Base-by-base conservation (phyloP, 768 basidiomycete genomes). In the Rhizopogon roseolus region DNA sequence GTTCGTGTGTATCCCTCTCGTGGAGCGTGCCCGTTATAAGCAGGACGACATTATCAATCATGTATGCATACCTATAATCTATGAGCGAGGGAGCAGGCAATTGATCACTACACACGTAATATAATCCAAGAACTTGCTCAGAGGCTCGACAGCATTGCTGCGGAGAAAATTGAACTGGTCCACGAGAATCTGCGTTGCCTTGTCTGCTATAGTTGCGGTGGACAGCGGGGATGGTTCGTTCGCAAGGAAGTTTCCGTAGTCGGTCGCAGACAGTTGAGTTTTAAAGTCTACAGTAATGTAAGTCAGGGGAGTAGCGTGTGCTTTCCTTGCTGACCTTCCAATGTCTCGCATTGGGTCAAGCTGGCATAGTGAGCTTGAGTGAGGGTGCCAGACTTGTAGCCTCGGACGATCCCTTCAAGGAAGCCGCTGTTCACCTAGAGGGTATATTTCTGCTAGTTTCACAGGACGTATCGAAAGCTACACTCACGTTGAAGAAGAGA, bases 11-110 rank as follows among this genome's bases (percentile, higher is more conserved):
- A 69, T 98, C 96, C 54, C 97, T 81, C 71, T 98, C 95, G 64
- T 98, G 95, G 34, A 99, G 73, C 1, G 96, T 98, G 19, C 97
- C 97, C 14, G 97, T 95, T 57, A 98, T 99, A 64, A 99, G 80
- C 50, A 99, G 80, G 55, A 99, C 87, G 64, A 99, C 90, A 69
- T 99, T 99, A 82, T 99, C 97, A 66, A 99, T 98, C 97, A 99
- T 99, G 73, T 98, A 99, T 29, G 85, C 93, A 68, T 97, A 97
- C 42, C 94, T 97, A 70, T 56, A 38, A 54, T 59, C 49, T 59
- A 49, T 36, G 43, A 29, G 6, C 32, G 48, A 28, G 29, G 5
- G 41, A 32, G 50, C 46, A 25, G 52, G 54, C 37, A 37, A 46
- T 37, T 51, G 34, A 53, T 29, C 17, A 57, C 25, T 16, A 80